phyloP scores from a whole-genome alignment of 2,329 filamentous ascomycete species.

The Xylaria arbuscula region DNA sequence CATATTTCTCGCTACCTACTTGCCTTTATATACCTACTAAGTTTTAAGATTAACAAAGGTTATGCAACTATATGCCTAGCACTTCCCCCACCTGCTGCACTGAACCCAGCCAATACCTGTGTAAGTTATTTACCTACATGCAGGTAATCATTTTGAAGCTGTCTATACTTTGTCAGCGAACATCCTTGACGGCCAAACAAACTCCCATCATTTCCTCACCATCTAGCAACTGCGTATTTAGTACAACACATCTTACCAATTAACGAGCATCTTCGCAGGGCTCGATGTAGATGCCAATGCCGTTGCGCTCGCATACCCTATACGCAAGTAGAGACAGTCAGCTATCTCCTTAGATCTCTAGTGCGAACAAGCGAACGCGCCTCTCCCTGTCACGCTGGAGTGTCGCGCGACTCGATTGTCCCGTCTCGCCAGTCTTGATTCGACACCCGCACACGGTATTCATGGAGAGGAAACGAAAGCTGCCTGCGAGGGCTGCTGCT shows the following conservation, averaged over 20 bases:
- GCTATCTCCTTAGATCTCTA: background rate
- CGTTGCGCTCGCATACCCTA: background rate
- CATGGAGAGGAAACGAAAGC: conserved; percentile 76
- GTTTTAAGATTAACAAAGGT: too few species aligned
- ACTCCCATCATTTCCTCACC: background rate
- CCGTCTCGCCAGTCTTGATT: conserved; percentile 32
- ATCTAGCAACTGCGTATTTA: background rate
- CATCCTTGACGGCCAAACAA: background rate
- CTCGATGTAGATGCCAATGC: background rate
- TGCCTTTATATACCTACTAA: too few species aligned
- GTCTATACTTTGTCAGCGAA: too few species aligned
- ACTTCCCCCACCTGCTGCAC: too few species aligned
- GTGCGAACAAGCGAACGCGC: background rate
- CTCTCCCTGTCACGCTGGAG: background rate
- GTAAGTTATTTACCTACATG: too few species aligned
- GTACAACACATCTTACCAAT: background rate
- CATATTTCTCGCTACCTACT: too few species aligned
- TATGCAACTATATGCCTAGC: too few species aligned
- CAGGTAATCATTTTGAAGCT: too few species aligned
- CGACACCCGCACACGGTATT: background rate
- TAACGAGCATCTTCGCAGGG: background rate
- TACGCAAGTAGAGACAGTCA: background rate
- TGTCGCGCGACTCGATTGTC: background rate
- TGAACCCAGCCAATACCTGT: too few species aligned
- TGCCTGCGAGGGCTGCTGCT: conserved; percentile 70